phyloP scores from a whole-genome alignment of 495 filamentous ascomycete genomes.

The Acidiella bohemica region DNA sequence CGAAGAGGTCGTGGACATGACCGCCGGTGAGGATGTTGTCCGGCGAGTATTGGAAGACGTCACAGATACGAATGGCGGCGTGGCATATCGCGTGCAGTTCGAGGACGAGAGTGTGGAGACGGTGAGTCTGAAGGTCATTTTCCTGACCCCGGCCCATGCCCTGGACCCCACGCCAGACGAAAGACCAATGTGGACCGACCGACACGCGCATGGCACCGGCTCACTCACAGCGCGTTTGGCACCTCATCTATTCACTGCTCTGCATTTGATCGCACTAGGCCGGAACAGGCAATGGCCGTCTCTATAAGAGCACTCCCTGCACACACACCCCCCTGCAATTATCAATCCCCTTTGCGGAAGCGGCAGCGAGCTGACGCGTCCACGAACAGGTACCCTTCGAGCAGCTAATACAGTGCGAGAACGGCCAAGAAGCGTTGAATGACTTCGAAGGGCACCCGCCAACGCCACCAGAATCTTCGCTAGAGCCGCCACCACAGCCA shows the following conservation, averaged over 20 bases:
- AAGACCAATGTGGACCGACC: too few species aligned
- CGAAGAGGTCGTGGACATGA: conserved; percentile 23
- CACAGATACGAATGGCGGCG: conserved; percentile 12
- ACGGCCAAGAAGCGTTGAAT: conserved; percentile 23
- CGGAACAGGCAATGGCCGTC: background rate
- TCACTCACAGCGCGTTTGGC: too few species aligned
- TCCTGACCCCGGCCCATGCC: background rate
- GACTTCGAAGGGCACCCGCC: conserved; percentile 14
- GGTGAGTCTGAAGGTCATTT: conserved; percentile 17
- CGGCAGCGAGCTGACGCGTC: background rate
- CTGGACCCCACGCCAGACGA: too few species aligned
- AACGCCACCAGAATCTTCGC: too few species aligned
- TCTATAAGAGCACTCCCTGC: background rate
- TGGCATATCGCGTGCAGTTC: conserved; percentile 25
- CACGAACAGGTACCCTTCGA: conserved; percentile 20
- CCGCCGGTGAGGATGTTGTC: conserved; percentile 22
- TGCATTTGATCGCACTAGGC: background rate
- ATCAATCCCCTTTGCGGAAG: background rate
- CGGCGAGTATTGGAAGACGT: conserved; percentile 20
- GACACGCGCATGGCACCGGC: too few species aligned
- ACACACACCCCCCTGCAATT: background rate
- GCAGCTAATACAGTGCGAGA: conserved; percentile 20
- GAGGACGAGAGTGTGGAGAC: conserved; percentile 18
- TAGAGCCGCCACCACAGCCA: conserved; percentile 1
- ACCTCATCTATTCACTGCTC: background rate